A percentile compares a stretch with the other conserved stretches of the same genome.
phyloP scores from a whole-genome alignment of 1,284 basidiomycete species.

The Mycosarcoma mackinlayi region DNA sequence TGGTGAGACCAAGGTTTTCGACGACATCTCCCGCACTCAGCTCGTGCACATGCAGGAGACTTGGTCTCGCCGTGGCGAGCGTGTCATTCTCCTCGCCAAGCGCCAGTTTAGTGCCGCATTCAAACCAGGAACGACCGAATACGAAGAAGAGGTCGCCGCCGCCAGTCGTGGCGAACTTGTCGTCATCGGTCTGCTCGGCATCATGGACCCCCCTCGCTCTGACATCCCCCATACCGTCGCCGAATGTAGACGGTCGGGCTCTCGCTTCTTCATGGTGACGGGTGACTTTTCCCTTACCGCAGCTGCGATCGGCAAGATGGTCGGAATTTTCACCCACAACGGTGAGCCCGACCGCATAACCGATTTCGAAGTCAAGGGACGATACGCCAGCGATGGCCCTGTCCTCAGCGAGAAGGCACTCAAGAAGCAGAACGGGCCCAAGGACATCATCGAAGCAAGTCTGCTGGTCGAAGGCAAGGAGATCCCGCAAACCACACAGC shows the following conservation, averaged over 20 bases:
- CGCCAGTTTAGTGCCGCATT: slow-evolving; percentile 57
- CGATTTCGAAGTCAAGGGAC: slow-evolving; percentile 63
- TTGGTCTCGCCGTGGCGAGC: slow-evolving; percentile 75
- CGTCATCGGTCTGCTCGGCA: slow-evolving; percentile 75
- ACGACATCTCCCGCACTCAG: slow-evolving; percentile 23
- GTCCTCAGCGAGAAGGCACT: slow-evolving; percentile 50
- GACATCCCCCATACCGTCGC: slow-evolving; percentile 74
- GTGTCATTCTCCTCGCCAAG: slow-evolving; percentile 73
- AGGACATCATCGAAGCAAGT: slow-evolving; percentile 37
- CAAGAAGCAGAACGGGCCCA: slow-evolving; percentile 34
- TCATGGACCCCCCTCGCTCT: slow-evolving; percentile 75
- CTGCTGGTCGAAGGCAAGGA: slow-evolving; percentile 43
- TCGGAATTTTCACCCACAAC: slow-evolving; percentile 73
- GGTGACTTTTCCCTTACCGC: slow-evolving; percentile 74
- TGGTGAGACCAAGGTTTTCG: slow-evolving; percentile 28
- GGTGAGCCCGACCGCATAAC: slow-evolving; percentile 68
- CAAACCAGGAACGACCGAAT: slow-evolving; percentile 34
- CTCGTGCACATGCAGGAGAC: slow-evolving; percentile 37
- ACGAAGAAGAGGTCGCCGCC: slow-evolving; percentile 40
- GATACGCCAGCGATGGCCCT: slow-evolving; percentile 13
- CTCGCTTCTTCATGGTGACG: slow-evolving; percentile 78
- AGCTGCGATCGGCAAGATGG: slow-evolving; percentile 75
- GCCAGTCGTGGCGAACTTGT: slow-evolving; percentile 70
- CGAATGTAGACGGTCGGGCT: slow-evolving; percentile 74
- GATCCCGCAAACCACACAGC: slow-evolving; percentile 31